phyloP scores from a whole-genome alignment of 1,284 basidiomycete genomes.

The Leccinum ponderosum region DNA sequence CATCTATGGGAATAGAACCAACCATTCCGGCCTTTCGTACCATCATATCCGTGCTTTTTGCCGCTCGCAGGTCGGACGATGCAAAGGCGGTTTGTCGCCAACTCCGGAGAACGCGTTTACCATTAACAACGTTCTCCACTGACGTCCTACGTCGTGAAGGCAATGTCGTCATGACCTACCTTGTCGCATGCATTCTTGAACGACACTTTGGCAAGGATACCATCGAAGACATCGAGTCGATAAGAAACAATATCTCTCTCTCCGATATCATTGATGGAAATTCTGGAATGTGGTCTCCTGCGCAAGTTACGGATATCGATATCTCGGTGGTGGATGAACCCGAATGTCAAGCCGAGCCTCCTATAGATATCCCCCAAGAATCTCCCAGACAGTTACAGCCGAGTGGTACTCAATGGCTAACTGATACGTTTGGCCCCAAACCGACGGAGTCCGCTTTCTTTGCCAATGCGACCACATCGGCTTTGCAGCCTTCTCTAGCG shows the following conservation, averaged over 20 bases:
- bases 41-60: too few species aligned
- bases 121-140: conserved; percentile 26
- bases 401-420: conserved; percentile 43
- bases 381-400: conserved; percentile 22
- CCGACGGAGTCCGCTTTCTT: conserved; percentile 29
- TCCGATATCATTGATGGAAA: conserved; percentile 81
- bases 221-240: conserved; percentile 74
- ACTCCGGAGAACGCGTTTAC: too few species aligned
- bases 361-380: conserved; percentile 1
- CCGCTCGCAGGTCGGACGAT: too few species aligned
- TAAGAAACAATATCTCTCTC: conserved; percentile 61
- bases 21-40: too few species aligned
- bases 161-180: conserved; percentile 68
- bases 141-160: conserved; percentile 56
- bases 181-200: conserved; percentile 76
- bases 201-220: conserved; percentile 69
- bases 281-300: conserved; percentile 32
- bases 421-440: conserved; percentile 36
- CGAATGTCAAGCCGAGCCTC: conserved; percentile 23
- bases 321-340: conserved; percentile 26
- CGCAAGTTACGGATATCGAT: conserved; percentile 29
- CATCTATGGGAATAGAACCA: too few species aligned
- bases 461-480: background rate
- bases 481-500: conserved; percentile 16
- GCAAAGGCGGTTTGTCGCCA: too few species aligned